Conservation (phyloP, 225 moss, liverwort and hornwort species). For the Physcomitrellopsis africana region DNA sequence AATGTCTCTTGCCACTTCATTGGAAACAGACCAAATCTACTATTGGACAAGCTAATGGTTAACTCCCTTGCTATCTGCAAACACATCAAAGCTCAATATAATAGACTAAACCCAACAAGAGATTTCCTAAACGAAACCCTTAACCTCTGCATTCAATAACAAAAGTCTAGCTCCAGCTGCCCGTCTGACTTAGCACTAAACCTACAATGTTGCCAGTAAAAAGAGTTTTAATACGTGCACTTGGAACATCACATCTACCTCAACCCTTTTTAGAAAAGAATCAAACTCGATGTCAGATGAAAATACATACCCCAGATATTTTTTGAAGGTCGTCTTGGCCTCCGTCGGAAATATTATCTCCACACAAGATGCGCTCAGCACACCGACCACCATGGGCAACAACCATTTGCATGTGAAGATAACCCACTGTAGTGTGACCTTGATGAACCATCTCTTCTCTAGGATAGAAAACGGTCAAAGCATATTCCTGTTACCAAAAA, state of each 20-base stretch:
- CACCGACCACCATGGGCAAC: conserved; percentile 98
- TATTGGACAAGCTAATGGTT: conserved; percentile 79
- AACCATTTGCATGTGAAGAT: conserved; percentile 99
- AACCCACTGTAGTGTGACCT: conserved; percentile 92
- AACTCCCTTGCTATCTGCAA: conserved; percentile 93
- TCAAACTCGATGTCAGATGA: background rate
- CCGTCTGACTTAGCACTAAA: background rate
- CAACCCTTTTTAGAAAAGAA: background rate
- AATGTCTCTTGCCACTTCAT: conserved; percentile 88
- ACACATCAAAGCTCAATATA: conserved; percentile 10
- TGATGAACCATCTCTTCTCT: conserved; percentile 91
- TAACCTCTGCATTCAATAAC: conserved; percentile 1
- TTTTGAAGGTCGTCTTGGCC: conserved; percentile 92
- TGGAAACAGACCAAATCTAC: conserved; percentile 80
- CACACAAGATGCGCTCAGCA: conserved; percentile 82
- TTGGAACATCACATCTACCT: conserved; percentile 1
- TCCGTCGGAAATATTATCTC: conserved; percentile 81
- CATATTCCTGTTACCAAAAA: conserved; percentile 64
- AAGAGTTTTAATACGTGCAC: background rate
- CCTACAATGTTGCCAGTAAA: background rate
- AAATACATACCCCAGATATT: conserved; percentile 66
- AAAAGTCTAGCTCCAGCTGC: conserved; percentile 9
- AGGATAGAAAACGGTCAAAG: conserved; percentile 91
- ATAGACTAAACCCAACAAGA: background rate
- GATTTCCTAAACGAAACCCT: conserved; percentile 12